These are phyloP conservation scores for Avena eriantha DNA, from an alignment of 176 grass and related monocot genomes.

Conservation along the genomic window DNA sequence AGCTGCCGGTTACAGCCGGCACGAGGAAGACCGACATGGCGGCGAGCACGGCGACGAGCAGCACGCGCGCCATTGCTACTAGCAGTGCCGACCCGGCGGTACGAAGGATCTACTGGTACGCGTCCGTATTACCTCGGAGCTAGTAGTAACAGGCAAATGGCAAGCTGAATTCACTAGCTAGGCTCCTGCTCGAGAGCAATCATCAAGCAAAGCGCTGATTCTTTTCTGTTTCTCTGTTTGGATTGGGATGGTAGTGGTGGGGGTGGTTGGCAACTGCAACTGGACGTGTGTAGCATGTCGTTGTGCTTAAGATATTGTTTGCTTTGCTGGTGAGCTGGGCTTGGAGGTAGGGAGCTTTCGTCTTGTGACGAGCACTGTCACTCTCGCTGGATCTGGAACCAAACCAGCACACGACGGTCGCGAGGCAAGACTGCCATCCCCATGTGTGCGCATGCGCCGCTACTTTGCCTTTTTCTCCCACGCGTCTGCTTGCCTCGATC, in stretches of 20 bases:
- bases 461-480: neutral
- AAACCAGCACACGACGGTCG: neutral
- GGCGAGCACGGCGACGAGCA: slow-evolving; percentile 45
- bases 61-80: slow-evolving; percentile 47
- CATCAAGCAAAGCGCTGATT: neutral
- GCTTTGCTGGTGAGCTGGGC: slow-evolving; percentile 26
- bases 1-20: slow-evolving; percentile 48
- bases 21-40: slow-evolving; percentile 29
- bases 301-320: slow-evolving; percentile 43
- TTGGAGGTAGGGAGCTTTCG: neutral
- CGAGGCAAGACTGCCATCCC: slow-evolving; percentile 22
- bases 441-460: slow-evolving; percentile 29
- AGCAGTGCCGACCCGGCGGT: neutral
- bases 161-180: neutral
- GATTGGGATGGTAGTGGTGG: neutral
- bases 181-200: neutral
- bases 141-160: neutral
- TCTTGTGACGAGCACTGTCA: neutral
- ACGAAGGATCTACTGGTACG: neutral
- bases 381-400: slow-evolving; percentile 47
- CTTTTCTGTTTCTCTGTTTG: neutral
- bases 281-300: slow-evolving; percentile 34
- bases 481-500: slow-evolving; percentile 3
- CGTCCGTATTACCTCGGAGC: slow-evolving; percentile 22
- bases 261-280: slow-evolving; percentile 36